Evolutionary conservation across 2,329 filamentous ascomycete genomes (phyloP), one percentile per base, ranked within the genome.

Genomic region (Fusarium oxysporum): DNA sequence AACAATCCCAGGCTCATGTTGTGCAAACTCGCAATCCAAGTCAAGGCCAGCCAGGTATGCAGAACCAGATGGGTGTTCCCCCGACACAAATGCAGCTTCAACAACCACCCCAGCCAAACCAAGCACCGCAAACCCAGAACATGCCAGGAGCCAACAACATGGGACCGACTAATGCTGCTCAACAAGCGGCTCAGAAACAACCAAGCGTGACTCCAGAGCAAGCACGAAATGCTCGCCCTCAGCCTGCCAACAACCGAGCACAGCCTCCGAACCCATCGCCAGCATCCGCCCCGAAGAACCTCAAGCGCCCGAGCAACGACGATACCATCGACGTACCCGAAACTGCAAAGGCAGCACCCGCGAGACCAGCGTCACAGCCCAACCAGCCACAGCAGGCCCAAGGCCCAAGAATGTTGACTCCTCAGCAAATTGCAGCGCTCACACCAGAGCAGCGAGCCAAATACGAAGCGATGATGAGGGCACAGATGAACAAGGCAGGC

Each of bases 1-100:
- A 65, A 33, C 48, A 51, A 35, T 82, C 77, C n/a, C 82, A 78
- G 61, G 79, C 78, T 3, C 81, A 82, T 54, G 79, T 80, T 72
- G 81, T 75, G 33, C 82, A 79, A 19, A 79, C 78, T 21, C 82
- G 74, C 5, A 65, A 43, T 13, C 66, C 83, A 44, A 82, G 78
- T 8, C 83, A 54, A 33, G 53, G 56, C 28, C 79, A 81, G 47
- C 72, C 61, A 54, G 78, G 80, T 40, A 78, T 78, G 8, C 80
- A 83, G 66, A 81, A 80, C 32, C 83, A 83, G 30, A 83, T 86
- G 78, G 11, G 85, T 33, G 78, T 81, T 6, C 86, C 86, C 55
- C 87, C 85, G 70, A 83, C 83, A 6, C 87, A 87, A 62, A 87
- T 88, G 70, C 86, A 88, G 65, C 81, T 88, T 13, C 88, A 89